These are phyloP conservation scores for Linum tenue DNA, from an alignment of 345 rosid species.

Conservation along the genomic window DNA sequence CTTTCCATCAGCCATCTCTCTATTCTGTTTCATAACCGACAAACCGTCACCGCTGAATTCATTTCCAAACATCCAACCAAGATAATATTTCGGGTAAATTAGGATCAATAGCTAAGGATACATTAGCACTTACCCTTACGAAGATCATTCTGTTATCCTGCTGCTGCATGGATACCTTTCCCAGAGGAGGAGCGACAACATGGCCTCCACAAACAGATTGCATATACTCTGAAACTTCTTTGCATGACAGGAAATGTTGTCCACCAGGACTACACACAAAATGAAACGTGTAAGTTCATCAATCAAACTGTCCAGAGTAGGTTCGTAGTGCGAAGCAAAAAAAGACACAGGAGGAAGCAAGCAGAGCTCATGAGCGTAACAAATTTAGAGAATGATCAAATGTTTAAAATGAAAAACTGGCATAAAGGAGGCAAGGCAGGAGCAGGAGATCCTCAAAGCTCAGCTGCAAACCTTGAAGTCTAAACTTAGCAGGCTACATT, in stretches of 20 bases:
- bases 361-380: too few relatives aligned
- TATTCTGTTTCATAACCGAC: conserved; percentile 24
- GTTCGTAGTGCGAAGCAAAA: too few relatives aligned
- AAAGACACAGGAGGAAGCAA: too few relatives aligned
- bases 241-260: conserved; percentile 59
- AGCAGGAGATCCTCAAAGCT: background rate
- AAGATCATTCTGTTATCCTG: conserved; percentile 22
- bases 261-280: conserved; percentile 49
- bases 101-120: background rate
- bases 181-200: conserved; percentile 15
- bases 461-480: background rate
- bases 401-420: too few relatives aligned
- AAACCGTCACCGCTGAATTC: background rate
- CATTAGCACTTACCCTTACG: conserved; percentile 29
- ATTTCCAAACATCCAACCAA: background rate
- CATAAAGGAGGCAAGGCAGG: too few relatives aligned
- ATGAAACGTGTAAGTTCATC: background rate
- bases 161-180: conserved; percentile 15
- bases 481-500: background rate
- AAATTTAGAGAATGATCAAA: too few relatives aligned
- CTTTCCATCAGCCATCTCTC: conserved; percentile 28
- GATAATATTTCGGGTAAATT: conserved; percentile 9
- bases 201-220: conserved; percentile 32
- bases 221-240: conserved; percentile 53
- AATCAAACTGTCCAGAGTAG: background rate